Evolutionary conservation across 2,329 filamentous ascomycete species (phyloP).

Genomic region (Ambrosiella beaveri): DNA sequence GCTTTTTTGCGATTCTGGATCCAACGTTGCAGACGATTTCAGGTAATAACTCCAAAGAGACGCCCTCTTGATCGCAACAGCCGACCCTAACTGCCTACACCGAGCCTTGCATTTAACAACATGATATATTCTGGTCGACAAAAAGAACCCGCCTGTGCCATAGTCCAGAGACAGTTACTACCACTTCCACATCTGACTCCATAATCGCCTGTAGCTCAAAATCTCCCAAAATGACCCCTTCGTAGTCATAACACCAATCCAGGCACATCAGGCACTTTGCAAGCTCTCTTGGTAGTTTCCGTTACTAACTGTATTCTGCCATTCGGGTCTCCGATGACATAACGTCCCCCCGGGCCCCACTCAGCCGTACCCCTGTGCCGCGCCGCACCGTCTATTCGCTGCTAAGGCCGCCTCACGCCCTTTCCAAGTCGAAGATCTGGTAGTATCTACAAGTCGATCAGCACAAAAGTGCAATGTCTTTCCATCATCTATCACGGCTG

Average conservation of each 20-base stretch:
- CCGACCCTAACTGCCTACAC: too few relatives aligned
- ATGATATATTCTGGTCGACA: too few relatives aligned
- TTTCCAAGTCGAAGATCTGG: too few relatives aligned
- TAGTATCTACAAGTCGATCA: too few relatives aligned
- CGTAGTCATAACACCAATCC: neutral
- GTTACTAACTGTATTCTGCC: conserved; percentile 2
- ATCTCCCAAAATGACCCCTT: neutral
- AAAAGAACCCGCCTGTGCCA: too few relatives aligned
- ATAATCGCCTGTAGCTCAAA: neutral
- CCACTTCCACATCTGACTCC: too few relatives aligned
- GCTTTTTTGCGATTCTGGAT: neutral
- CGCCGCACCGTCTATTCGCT: neutral
- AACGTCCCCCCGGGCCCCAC: neutral
- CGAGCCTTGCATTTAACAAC: too few relatives aligned
- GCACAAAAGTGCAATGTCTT: too few relatives aligned
- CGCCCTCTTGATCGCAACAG: too few relatives aligned
- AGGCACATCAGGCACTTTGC: neutral
- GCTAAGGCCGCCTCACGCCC: too few relatives aligned
- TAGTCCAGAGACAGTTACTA: too few relatives aligned
- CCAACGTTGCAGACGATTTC: neutral
- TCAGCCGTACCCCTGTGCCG: neutral
- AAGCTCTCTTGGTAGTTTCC: neutral
- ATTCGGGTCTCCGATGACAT: neutral
- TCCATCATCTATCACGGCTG: too few relatives aligned
- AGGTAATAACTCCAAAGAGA: neutral